A percentile compares a stretch with the other conserved stretches of the same genome.
Evolutionary conservation across 2,329 filamentous ascomycete genomes (phyloP).

Genomic region (Fusarium secorum): DNA sequence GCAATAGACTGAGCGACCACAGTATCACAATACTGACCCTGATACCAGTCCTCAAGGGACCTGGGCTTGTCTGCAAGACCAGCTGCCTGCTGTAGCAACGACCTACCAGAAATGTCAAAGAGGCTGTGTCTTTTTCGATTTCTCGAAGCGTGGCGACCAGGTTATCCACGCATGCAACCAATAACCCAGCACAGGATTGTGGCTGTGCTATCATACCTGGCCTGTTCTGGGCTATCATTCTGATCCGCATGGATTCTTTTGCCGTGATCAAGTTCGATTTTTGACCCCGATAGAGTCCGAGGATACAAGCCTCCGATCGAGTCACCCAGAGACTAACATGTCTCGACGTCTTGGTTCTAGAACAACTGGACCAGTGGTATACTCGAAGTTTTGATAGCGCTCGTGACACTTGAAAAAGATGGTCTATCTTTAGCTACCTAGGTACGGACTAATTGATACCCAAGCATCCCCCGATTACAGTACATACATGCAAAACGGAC

Average conservation of each 20-base stretch:
- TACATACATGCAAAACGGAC: background rate
- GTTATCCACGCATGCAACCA: slow-evolving; percentile 1
- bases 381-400: background rate
- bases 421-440: background rate
- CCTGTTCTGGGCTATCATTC: background rate
- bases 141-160: slow-evolving; percentile 17
- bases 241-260: background rate
- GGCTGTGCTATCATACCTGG: slow-evolving; percentile 8
- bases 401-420: background rate
- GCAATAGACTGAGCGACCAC: background rate
- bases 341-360: background rate
- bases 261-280: background rate
- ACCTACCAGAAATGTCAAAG: background rate
- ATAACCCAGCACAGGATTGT: background rate
- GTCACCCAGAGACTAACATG: background rate
- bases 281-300: background rate
- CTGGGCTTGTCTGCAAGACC: slow-evolving; percentile 3
- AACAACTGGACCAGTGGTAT: background rate
- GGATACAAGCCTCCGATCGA: background rate
- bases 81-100: slow-evolving; percentile 17
- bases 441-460: background rate
- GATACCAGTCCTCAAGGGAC: background rate
- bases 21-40: background rate
- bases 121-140: slow-evolving; percentile 23
- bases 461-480: background rate